phyloP scores from a whole-genome alignment of 2,329 filamentous ascomycete species.

The Ascomycota sp. region DNA sequence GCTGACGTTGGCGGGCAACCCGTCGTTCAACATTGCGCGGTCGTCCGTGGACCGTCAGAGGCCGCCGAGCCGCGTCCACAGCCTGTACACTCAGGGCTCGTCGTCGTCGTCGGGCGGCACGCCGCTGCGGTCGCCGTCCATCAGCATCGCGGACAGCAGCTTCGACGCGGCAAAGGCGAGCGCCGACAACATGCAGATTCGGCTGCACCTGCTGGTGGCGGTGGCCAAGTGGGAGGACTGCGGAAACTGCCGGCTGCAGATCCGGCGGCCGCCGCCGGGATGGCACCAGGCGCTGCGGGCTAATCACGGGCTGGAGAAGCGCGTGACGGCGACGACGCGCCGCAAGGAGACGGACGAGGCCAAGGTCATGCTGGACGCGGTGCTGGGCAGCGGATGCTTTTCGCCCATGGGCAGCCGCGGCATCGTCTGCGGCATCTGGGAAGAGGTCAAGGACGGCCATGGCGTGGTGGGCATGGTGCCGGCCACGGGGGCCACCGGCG shows the following conservation, averaged over 20 bases:
- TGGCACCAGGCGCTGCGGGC: slow-evolving; percentile 37
- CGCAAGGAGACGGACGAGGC: slow-evolving; percentile 36
- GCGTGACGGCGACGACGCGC: slow-evolving; percentile 58
- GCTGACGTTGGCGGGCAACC: slow-evolving; percentile 49
- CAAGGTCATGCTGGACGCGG: slow-evolving; percentile 54
- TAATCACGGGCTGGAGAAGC: slow-evolving; percentile 57
- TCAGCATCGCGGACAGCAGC: slow-evolving; percentile 30
- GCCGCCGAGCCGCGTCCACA: slow-evolving; percentile 31
- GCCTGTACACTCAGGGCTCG: slow-evolving; percentile 38
- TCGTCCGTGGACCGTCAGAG: slow-evolving; percentile 47
- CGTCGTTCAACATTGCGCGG: slow-evolving; percentile 61
- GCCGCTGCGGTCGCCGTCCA: slow-evolving; percentile 35
- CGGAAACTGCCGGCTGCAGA: slow-evolving; percentile 65
- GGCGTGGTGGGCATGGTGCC: slow-evolving; percentile 32
- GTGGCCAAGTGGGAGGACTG: slow-evolving; percentile 77
- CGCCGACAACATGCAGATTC: slow-evolving; percentile 52
- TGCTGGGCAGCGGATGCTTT: slow-evolving; percentile 68
- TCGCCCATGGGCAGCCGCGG: slow-evolving; percentile 66
- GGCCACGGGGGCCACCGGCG: slow-evolving; percentile 27
- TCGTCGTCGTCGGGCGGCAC: slow-evolving; percentile 22
- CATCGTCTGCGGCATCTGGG: slow-evolving; percentile 77
- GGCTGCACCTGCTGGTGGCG: slow-evolving; percentile 62
- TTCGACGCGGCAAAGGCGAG: slow-evolving; percentile 50
- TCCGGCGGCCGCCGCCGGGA: slow-evolving; percentile 52
- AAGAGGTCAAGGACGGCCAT: slow-evolving; percentile 46